Base-by-base conservation (phyloP, 495 filamentous ascomycete genomes). In the Amphirosellinia nigrospora region DNA sequence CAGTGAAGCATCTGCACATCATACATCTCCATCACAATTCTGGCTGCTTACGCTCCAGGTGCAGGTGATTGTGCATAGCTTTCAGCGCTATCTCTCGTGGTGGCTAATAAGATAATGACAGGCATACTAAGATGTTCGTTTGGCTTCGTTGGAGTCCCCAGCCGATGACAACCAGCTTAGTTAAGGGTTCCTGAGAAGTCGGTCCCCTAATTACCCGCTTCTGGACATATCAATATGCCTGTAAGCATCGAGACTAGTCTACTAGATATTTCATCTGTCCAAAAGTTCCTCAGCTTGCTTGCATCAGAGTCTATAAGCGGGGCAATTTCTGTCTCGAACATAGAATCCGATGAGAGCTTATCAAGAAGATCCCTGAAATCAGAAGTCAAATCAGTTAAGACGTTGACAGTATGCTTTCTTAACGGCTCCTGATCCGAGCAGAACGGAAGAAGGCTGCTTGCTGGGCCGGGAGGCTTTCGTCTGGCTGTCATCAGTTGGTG, bases 361-460 rank as follows among this genome's bases (percentile, higher is more conserved):
- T 79, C 73, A 11, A 84, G 78, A n/a, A 92, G 66, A 19, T 83
- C 82, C 38, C 72, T 70, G n/a, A 91, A 72, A 45, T 79, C 82
- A 4, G 75, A 73, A 53, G 82, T 85, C 38, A 86, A 70, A 69
- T 87, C 83, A 28, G 81, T 87, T 52, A 90, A 72, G 38, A 87
- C 76, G 65, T 86, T 81, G 9, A 77, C 76, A 9, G 81, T 71
- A 55, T 87, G 83, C 32, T 81, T 77, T 0, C 80, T 64, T 11
- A 89, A 70, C 0, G 73, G 75, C 4, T 71, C 77, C 39, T 72
- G 75, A 58, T 53, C 70, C 0, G 82, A 83, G 61, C 83, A 84
- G 69, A 82, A 83, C 2, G 82, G 82, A 34, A 90, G 77, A 7
- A 90, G 75, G 10, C 75, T 62, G 62, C 62, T 70, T 67, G 70